Evolutionary conservation across 257 asterid genomes (phyloP).

Genomic region (Knoxia roxburghii): DNA sequence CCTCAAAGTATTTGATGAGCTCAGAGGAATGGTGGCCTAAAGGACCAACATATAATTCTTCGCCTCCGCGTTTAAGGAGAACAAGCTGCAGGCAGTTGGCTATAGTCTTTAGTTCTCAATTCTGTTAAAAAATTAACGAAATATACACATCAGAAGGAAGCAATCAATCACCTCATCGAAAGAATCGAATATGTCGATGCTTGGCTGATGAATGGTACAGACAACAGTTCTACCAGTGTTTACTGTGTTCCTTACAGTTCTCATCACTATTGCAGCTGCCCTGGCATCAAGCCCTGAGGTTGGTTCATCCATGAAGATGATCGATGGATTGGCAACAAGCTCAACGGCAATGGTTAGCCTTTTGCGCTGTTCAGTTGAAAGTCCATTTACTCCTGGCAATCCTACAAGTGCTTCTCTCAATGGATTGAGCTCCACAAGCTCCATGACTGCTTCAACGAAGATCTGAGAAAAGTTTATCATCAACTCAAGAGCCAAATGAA

Average conservation of each 20-base stretch:
- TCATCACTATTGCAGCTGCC: constrained; percentile 94
- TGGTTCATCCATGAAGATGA: constrained; percentile 92
- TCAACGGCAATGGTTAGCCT: constrained; percentile 82
- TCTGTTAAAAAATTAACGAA: background rate
- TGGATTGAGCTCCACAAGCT: constrained; percentile 59
- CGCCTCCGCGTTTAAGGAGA: constrained; percentile 73
- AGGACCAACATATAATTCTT: constrained; percentile 75
- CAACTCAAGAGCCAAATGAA: background rate
- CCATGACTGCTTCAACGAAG: constrained; percentile 25
- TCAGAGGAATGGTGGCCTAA: constrained; percentile 58
- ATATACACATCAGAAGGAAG: background rate
- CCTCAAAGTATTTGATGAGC: constrained; percentile 70
- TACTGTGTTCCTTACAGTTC: constrained; percentile 90
- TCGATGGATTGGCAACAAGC: constrained; percentile 88
- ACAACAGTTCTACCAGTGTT: constrained; percentile 90
- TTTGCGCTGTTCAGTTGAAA: constrained; percentile 87
- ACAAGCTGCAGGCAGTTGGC: constrained; percentile 45
- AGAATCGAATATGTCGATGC: constrained; percentile 91
- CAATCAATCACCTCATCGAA: constrained; percentile 69
- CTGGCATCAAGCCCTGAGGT: constrained; percentile 94
- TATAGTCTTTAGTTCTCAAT: background rate
- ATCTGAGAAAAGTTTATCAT: background rate
- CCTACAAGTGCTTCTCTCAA: constrained; percentile 68
- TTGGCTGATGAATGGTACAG: constrained; percentile 94
- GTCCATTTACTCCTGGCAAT: constrained; percentile 77